A percentile compares a stretch with the other conserved stretches of the same genome.
Conservation (phyloP, 495 filamentous ascomycete species). For the Trichocladium antarcticum region DNA sequence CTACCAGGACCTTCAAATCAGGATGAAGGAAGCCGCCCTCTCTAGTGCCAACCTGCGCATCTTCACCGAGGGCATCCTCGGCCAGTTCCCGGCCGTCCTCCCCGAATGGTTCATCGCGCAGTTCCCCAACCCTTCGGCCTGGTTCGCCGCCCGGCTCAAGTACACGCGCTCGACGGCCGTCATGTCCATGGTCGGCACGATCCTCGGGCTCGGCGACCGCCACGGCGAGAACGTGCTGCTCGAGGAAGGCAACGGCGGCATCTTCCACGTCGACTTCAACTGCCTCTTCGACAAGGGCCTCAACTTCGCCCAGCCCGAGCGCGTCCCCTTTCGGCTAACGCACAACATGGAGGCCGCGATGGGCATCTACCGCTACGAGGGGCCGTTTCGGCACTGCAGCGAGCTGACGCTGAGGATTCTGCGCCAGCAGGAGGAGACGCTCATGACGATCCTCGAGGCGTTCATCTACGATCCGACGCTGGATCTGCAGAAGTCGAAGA, state of each 20-base stretch:
- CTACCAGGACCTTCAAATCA: conserved; percentile 35
- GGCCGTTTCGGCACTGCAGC: conserved; percentile 81
- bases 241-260: conserved; percentile 85
- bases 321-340: conserved; percentile 94
- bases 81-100: conserved; percentile 66
- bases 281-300: conserved; percentile 98
- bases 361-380: conserved; percentile 83
- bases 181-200: conserved; percentile 95
- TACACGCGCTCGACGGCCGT: conserved; percentile 92
- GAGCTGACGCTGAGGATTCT: conserved; percentile 79
- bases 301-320: conserved; percentile 88
- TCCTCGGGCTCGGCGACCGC: conserved; percentile 90
- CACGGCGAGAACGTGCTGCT: conserved; percentile 96
- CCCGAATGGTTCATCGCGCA: conserved; percentile 91
- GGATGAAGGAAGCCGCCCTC: conserved; percentile 38
- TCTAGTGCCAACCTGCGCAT: conserved; percentile 43
- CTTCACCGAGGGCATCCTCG: conserved; percentile 58
- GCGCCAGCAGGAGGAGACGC: conserved; percentile 80
- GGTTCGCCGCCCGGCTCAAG: conserved; percentile 81
- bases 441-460: conserved; percentile 94
- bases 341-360: conserved; percentile 98
- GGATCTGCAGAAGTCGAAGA: conserved; percentile 75
- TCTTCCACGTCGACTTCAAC: conserved; percentile 98
- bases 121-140: conserved; percentile 83
- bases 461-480: conserved; percentile 95